A percentile compares a stretch with the other conserved stretches of the same genome.
These are phyloP conservation scores for Anthracocystis setariae DNA, from an alignment of 1,284 basidiomycete species.

Conservation along the genomic window DNA sequence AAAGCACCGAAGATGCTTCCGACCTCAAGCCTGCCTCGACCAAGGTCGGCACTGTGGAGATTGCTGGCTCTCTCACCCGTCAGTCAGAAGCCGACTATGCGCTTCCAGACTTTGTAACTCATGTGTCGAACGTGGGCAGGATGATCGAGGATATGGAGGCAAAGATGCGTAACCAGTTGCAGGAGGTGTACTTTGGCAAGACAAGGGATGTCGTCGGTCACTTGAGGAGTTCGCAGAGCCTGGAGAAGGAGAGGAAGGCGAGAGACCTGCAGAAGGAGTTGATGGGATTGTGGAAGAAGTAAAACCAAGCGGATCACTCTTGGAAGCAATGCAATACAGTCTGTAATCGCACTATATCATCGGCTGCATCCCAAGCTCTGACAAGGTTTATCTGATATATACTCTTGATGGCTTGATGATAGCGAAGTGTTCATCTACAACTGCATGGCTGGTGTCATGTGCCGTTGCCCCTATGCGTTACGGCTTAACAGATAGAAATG, in stretches of 20 bases:
- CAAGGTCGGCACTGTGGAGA: constrained; percentile 77
- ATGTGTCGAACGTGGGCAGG: constrained; percentile 89
- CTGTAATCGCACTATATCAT: not conserved
- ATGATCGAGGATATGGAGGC: constrained; percentile 99
- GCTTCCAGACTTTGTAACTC: constrained; percentile 71
- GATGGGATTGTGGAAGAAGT: constrained; percentile 73
- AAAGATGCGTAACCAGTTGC: constrained; percentile 92
- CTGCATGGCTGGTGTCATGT: too few relatives aligned
- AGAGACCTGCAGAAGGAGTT: constrained; percentile 91
- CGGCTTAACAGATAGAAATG: constrained; percentile 12
- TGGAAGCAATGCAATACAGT: not conserved
- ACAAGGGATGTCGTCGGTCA: constrained; percentile 93
- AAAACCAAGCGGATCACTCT: not conserved
- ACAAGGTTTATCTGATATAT: too few relatives aligned
- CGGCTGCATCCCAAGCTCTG: not conserved
- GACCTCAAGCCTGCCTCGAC: constrained; percentile 42
- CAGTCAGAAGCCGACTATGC: constrained; percentile 77
- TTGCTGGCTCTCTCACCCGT: constrained; percentile 96
- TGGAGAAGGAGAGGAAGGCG: constrained; percentile 83
- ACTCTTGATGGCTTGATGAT: too few relatives aligned
- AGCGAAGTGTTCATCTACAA: not conserved
- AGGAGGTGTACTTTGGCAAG: constrained; percentile 92
- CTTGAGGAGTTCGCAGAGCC: constrained; percentile 84
- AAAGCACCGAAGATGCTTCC: constrained; percentile 65
- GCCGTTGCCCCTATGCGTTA: too few relatives aligned